These are phyloP conservation scores for Coemansia guatemalensis DNA, from an alignment of 192 early-diverging fungal genomes.

Conservation along the genomic window DNA sequence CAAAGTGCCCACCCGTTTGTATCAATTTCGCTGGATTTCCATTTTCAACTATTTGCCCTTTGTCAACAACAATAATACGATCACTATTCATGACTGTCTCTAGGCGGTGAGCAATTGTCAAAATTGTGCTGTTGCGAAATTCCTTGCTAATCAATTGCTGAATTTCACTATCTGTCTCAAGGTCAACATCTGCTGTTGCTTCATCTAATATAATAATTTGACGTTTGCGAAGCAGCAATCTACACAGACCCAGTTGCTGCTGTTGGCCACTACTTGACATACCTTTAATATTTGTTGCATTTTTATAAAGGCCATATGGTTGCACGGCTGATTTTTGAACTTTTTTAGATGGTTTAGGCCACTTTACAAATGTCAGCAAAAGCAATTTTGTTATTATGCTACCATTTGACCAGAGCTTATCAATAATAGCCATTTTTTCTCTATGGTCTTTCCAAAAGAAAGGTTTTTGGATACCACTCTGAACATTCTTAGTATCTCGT, in stretches of 20 bases:
- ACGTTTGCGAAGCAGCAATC: constrained; percentile 51
- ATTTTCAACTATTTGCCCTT: constrained; percentile 8
- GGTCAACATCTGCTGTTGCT: constrained; percentile 61
- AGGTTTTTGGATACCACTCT: too few species aligned
- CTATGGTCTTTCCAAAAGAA: too few species aligned
- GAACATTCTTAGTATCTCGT: too few species aligned
- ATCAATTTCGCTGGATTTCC: constrained; percentile 8
- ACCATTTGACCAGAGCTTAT: too few species aligned
- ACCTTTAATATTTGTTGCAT: too few species aligned
- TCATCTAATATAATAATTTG: constrained; percentile 62
- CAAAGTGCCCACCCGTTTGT: constrained; percentile 8
- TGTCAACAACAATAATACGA: constrained; percentile 66
- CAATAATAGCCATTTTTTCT: too few species aligned
- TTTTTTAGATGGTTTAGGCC: too few species aligned
- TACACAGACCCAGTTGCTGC: constrained; percentile 61
- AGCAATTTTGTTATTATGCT: too few species aligned
- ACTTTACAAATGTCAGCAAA: too few species aligned
- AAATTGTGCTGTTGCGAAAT: constrained; percentile 43
- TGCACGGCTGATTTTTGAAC: neutral
- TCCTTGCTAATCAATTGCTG: constrained; percentile 39
- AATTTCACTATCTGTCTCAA: constrained; percentile 1
- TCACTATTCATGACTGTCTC: constrained; percentile 66
- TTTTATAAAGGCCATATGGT: neutral
- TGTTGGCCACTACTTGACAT: constrained; percentile 50
- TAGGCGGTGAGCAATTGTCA: constrained; percentile 67